These are phyloP conservation scores for Hylodesmum podocarpum DNA, from an alignment of 306 rosid genomes.

Conservation along the genomic window DNA sequence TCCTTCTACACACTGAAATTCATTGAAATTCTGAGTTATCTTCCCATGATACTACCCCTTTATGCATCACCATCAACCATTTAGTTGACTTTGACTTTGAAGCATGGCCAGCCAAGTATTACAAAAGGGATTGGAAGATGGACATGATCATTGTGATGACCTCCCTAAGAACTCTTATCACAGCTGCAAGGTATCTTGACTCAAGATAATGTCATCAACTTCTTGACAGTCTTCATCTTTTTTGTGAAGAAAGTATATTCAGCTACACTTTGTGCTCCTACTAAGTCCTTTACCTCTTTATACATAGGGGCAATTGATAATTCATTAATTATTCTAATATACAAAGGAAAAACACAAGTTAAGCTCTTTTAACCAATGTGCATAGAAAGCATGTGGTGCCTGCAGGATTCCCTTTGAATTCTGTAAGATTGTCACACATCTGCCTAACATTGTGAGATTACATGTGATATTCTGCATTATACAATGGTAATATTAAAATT, in stretches of 20 bases:
- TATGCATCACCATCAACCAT: constrained; percentile 55
- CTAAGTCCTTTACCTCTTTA: background rate
- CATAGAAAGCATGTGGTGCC: constrained; percentile 42
- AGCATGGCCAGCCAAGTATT: constrained; percentile 35
- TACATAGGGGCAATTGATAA: constrained; percentile 6
- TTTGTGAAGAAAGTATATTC: constrained; percentile 46
- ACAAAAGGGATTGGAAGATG: constrained; percentile 42
- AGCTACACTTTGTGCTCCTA: constrained; percentile 27
- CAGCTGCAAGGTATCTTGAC: constrained; percentile 28
- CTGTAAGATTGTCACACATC: constrained; percentile 38
- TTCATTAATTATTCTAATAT: background rate
- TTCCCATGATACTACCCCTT: constrained; percentile 38
- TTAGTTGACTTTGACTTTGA: constrained; percentile 39
- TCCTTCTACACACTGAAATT: constrained; percentile 46
- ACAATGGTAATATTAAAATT: background rate
- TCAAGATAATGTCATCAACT: constrained; percentile 32
- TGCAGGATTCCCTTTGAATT: constrained; percentile 21
- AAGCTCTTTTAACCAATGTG: background rate
- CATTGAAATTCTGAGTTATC: constrained; percentile 36
- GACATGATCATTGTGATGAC: constrained; percentile 36
- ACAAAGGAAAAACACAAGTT: background rate
- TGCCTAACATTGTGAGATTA: constrained; percentile 36
- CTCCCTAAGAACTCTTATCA: constrained; percentile 39
- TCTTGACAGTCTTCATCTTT: constrained; percentile 54
- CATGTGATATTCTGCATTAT: constrained; percentile 17